Percentiles rank a stretch among this genome's conserved stretches.
phyloP scores from a whole-genome alignment of 1,284 basidiomycete species.

The Thecaphora thlaspeos region DNA sequence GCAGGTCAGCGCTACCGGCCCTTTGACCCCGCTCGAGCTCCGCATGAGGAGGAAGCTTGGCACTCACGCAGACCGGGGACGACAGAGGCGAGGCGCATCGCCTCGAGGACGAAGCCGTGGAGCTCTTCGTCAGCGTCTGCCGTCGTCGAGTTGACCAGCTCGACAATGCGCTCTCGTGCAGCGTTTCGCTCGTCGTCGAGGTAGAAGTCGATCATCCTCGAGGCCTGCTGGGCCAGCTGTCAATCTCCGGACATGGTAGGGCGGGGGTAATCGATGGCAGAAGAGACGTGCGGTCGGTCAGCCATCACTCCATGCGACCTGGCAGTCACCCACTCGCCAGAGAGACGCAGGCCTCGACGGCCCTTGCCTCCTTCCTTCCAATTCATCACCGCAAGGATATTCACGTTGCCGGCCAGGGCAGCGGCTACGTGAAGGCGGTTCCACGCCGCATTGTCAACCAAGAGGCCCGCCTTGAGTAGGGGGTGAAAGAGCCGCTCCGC shows the following conservation, averaged over 20 bases:
- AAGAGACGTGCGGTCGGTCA: no score
- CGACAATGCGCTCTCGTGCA: conserved; percentile 18
- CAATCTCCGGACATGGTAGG: no score
- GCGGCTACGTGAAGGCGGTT: conserved; percentile 12
- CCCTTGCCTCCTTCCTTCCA: no score
- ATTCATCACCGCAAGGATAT: no score
- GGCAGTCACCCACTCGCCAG: no score
- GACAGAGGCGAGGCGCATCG: conserved; percentile 17
- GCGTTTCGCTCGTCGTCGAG: conserved; percentile 10
- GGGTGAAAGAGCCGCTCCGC: conserved; percentile 17
- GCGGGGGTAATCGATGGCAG: no score
- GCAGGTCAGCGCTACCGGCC: no score
- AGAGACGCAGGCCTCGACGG: no score
- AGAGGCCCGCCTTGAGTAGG: conserved; percentile 3
- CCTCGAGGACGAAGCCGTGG: conserved; percentile 18
- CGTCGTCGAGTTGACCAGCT: conserved; percentile 8
- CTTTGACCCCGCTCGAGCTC: no score
- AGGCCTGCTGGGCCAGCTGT: conserved; percentile 17
- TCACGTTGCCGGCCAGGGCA: conserved; percentile 22
- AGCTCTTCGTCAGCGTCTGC: conserved; percentile 19
- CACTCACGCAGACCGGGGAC: conserved; percentile 15
- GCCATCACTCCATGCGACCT: no score
- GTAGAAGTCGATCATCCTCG: conserved; percentile 20
- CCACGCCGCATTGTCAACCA: conserved; percentile 7
- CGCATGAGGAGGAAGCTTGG: no score